Conservation (phyloP, 148 eudicot genomes). For the Rhododendron mucronatum region DNA sequence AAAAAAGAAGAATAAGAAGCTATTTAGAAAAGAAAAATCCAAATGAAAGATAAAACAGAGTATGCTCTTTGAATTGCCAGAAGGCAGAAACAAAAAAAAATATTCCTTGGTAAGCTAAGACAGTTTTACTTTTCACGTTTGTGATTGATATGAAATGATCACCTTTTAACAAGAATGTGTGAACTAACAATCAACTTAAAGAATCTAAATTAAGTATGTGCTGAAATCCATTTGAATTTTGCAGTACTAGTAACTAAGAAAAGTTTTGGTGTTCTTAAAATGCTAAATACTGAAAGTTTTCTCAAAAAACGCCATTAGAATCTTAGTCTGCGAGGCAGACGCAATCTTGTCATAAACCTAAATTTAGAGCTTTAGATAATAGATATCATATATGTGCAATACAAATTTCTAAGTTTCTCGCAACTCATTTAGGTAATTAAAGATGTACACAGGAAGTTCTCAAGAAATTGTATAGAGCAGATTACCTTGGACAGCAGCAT, state of each 20-base stretch:
- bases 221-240: background rate
- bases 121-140: background rate
- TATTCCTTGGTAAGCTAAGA: background rate
- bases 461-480: background rate
- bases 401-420: background rate
- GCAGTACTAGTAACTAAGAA: background rate
- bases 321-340: background rate
- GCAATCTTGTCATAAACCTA: background rate
- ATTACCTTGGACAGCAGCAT: constrained; percentile 88
- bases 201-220: background rate
- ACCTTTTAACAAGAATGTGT: background rate
- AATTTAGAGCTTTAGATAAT: background rate
- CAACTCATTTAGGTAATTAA: background rate
- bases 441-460: background rate
- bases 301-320: background rate
- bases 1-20: background rate
- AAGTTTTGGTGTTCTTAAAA: background rate
- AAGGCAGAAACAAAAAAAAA: background rate
- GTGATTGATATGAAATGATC: background rate
- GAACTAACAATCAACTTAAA: background rate
- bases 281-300: background rate
- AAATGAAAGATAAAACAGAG: background rate
- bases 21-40: background rate
- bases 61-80: background rate
- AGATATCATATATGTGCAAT: background rate